Evolutionary conservation across 2,329 filamentous ascomycete genomes (phyloP).

Genomic region (Claviceps paspali): DNA sequence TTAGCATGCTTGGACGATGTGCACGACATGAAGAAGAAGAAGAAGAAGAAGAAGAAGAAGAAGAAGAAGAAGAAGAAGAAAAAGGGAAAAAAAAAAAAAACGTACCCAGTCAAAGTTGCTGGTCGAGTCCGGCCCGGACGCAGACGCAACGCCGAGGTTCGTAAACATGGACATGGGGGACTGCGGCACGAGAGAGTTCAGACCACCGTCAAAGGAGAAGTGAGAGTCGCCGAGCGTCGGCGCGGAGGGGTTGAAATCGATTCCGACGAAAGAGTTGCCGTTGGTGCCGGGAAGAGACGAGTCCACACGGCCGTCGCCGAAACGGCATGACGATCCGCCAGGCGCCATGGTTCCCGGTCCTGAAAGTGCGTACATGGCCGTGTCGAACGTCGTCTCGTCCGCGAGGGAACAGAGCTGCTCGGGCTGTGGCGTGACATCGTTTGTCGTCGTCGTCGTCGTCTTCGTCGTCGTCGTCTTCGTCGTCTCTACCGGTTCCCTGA

Average conservation of each 20-base stretch:
- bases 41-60: too few relatives aligned
- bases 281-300: conserved; percentile 23
- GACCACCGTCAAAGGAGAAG: conserved; percentile 15
- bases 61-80: too few relatives aligned
- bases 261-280: conserved; percentile 24
- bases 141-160: conserved; percentile 20
- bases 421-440: too few relatives aligned
- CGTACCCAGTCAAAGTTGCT: conserved; percentile 45
- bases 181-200: conserved; percentile 11
- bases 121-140: conserved; percentile 25
- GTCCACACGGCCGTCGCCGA: conserved; percentile 12
- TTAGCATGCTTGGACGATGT: too few relatives aligned
- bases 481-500: conserved; percentile 27
- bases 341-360: conserved; percentile 11
- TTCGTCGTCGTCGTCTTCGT: too few relatives aligned
- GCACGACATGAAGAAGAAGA: too few relatives aligned
- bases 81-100: conserved; percentile 2
- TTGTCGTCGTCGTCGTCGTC: too few relatives aligned
- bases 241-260: conserved; percentile 26
- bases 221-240: conserved; percentile 17
- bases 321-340: conserved; percentile 13
- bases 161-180: conserved; percentile 41
- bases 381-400: too few relatives aligned
- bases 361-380: conserved; percentile 12
- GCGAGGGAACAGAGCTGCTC: too few relatives aligned